Base-by-base conservation (phyloP, 2,329 filamentous ascomycete genomes). In the Phyllosticta paracitricarpa region DNA sequence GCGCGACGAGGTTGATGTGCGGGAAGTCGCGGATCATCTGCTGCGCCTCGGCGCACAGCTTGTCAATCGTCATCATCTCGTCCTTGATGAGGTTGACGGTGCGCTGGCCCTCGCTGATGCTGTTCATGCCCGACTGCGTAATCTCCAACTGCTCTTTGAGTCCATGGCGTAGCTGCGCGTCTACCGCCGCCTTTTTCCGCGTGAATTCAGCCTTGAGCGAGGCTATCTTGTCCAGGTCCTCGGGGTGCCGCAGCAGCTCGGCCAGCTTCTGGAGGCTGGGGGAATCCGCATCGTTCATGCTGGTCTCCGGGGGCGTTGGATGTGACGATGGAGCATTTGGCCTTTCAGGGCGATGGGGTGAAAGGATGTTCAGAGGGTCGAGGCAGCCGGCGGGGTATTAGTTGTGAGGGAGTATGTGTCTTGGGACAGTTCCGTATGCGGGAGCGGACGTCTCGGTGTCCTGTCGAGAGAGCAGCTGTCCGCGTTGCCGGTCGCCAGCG, bases 21-120 rank as follows among this genome's bases (percentile, higher is more conserved):
- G 89, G 88, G 75, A 99, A 97, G 79, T 99, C 94, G 70, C 89
- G 87, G 70, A 99, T 96, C 85, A 97, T 97, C 72, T 90, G 91
- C 79, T 97, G 93, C 60, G 92, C 92, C 76, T 99, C 95, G 65
- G 92, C 91, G 78, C 94, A 99, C 65, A 99, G 84, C 77, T 90
- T 91, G 79, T 99, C 94, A 70, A 99, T 97, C 77, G 93, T 95
- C 81, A 95, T 91, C 85, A 99, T 94, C 78, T 99, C 94, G 67
- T 97, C 93, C 75, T 96, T 96, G 77, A 97, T 97, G 68, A 89
- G 84, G 71, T 90, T 88, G 40, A 99, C 89, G 64, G 90, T 90
- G 74, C 92, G 89, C 76, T 97, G 92, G 61, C 92, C 92, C 71
- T 97, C 91, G 54, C 84, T 85, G 66, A 99, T 87, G 64, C 89